Evolutionary conservation across 257 asterid species (phyloP).

Genomic region (Thymus mandschuricus): DNA sequence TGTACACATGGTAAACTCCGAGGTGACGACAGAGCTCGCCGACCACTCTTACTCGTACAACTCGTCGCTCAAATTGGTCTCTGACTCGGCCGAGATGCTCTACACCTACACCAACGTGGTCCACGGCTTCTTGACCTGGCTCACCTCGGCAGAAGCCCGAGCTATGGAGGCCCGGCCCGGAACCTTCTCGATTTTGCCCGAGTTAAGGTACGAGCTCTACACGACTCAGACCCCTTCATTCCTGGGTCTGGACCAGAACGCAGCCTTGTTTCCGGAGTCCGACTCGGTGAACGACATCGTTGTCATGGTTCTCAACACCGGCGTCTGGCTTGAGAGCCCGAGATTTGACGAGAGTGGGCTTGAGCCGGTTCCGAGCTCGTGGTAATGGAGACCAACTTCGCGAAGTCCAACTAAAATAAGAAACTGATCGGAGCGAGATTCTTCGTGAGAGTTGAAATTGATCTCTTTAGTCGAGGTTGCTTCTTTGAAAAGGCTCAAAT

Average conservation of each 20-base stretch:
- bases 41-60: slow-evolving; percentile 73
- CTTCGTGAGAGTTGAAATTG: slow-evolving; percentile 50
- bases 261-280: slow-evolving; percentile 63
- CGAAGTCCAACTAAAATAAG: slow-evolving; percentile 53
- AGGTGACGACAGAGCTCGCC: slow-evolving; percentile 65
- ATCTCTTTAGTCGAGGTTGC: slow-evolving; percentile 58
- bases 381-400: slow-evolving; percentile 87
- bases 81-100: slow-evolving; percentile 68
- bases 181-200: slow-evolving; percentile 61
- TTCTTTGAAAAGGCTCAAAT: no score
- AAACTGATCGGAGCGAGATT: slow-evolving; percentile 82
- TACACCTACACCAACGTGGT: slow-evolving; percentile 67
- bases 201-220: slow-evolving; percentile 70
- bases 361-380: slow-evolving; percentile 63
- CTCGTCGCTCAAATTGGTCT: slow-evolving; percentile 73
- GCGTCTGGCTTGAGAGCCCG: slow-evolving; percentile 94
- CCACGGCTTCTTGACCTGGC: slow-evolving; percentile 73
- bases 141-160: slow-evolving; percentile 58
- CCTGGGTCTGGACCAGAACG: slow-evolving; percentile 67
- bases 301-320: slow-evolving; percentile 81
- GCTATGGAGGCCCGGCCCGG: slow-evolving; percentile 59
- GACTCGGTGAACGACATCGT: slow-evolving; percentile 58
- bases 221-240: slow-evolving; percentile 88
- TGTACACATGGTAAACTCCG: slow-evolving; percentile 74
- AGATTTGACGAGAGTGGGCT: slow-evolving; percentile 75